phyloP scores from a whole-genome alignment of 495 filamentous ascomycete species.

The Penicillium antarcticum region DNA sequence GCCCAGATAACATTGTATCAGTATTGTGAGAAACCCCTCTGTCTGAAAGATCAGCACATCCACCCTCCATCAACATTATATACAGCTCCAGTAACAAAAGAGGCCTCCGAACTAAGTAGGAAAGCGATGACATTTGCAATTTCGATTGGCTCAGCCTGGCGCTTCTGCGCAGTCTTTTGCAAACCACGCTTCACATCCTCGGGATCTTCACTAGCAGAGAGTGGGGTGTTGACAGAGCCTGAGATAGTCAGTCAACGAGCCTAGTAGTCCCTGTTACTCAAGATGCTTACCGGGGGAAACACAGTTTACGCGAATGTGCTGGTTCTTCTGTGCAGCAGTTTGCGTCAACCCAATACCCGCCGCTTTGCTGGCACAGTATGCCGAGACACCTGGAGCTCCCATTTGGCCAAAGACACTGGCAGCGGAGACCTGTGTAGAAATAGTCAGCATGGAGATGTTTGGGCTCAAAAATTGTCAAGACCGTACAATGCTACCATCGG shows the following conservation, averaged over 20 bases:
- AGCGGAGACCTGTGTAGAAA: conserved; percentile 21
- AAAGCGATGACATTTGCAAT: conserved; percentile 49
- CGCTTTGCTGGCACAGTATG: conserved; percentile 53
- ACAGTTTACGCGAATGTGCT: conserved; percentile 52
- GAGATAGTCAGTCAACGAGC: not conserved
- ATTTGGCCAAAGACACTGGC: conserved; percentile 48
- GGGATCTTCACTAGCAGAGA: conserved; percentile 10
- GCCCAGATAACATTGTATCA: too few relatives aligned
- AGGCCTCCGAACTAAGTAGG: conserved; percentile 47
- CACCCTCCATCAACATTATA: conserved; percentile 35
- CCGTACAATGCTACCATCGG: conserved; percentile 51
- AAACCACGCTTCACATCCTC: conserved; percentile 13
- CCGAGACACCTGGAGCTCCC: conserved; percentile 37
- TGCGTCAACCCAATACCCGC: conserved; percentile 53
- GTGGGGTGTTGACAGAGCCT: conserved; percentile 18
- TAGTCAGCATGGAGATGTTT: not conserved
- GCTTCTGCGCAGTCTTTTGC: conserved; percentile 18
- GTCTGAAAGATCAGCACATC: too few relatives aligned
- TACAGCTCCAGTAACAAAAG: conserved; percentile 48
- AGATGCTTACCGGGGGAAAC: conserved; percentile 11
- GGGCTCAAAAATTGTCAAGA: not conserved
- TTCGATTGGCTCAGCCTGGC: conserved; percentile 39
- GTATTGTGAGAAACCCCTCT: too few relatives aligned
- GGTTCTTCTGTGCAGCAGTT: conserved; percentile 49
- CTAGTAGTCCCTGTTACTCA: too few relatives aligned